Percentiles rank a stretch among this genome's conserved stretches.
phyloP scores from a whole-genome alignment of 2,329 filamentous ascomycete genomes.

The Diaporthe eres region DNA sequence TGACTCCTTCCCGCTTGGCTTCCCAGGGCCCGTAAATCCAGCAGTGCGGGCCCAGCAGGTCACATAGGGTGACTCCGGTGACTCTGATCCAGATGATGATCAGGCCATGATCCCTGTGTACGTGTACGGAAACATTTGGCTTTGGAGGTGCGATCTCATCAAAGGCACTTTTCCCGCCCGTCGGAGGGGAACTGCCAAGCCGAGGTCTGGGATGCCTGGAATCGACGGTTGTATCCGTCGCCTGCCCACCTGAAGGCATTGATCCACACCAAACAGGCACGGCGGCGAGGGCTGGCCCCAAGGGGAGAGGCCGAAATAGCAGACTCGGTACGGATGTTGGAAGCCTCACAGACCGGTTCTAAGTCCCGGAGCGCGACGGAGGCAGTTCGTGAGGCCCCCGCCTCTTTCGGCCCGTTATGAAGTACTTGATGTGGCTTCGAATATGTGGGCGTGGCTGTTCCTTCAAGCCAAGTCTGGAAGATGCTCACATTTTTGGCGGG shows the following conservation, averaged over 20 bases:
- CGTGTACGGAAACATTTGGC: not conserved
- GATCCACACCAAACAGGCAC: not conserved
- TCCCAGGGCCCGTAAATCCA: slow-evolving; percentile 16
- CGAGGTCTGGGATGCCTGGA: slow-evolving; percentile 19
- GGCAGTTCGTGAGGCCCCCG: slow-evolving; percentile 28
- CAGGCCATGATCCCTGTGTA: not conserved
- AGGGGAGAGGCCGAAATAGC: slow-evolving; percentile 12
- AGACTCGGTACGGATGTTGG: not conserved
- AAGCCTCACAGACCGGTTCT: slow-evolving; percentile 9
- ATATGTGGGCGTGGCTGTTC: slow-evolving; percentile 1
- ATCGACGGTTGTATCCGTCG: not conserved
- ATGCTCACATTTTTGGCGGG: not conserved
- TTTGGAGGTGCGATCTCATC: not conserved
- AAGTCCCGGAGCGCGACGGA: slow-evolving; percentile 19
- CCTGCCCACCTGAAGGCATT: not conserved
- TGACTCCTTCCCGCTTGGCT: slow-evolving; percentile 30
- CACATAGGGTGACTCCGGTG: not conserved
- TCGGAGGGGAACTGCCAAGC: not conserved
- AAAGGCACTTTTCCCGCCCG: slow-evolving; percentile 21
- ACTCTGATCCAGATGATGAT: not conserved
- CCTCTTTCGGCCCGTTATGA: slow-evolving; percentile 34
- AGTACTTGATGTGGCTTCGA: slow-evolving; percentile 21
- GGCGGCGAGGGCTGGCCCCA: not conserved
- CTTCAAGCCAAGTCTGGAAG: slow-evolving; percentile 19
- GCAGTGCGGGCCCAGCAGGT: not conserved